Evolutionary conservation across 169 alveolate species (phyloP).

Genomic region (Plasmodium billcollinsi): DNA sequence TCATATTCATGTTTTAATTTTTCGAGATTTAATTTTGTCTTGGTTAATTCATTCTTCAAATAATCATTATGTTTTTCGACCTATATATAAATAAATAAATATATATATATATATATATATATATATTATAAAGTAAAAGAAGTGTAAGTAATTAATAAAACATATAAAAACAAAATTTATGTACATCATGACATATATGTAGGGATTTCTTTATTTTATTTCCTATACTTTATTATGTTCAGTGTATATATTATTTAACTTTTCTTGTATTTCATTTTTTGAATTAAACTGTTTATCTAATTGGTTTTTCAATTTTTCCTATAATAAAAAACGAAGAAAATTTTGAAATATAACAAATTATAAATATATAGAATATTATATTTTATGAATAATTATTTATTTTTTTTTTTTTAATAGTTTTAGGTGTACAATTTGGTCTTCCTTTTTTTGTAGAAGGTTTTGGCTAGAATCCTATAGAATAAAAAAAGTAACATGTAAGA

Average conservation of each 20-base stretch:
- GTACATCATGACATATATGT: not conserved
- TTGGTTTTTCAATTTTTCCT: conserved; percentile 26
- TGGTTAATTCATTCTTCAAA: conserved; percentile 38
- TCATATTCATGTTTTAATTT: conserved; percentile 20
- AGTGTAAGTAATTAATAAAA: not conserved
- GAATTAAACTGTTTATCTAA: not conserved
- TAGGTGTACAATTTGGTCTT: conserved; percentile 15
- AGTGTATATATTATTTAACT: conserved; percentile 6
- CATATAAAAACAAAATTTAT: not conserved
- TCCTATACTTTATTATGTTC: conserved; percentile 21
- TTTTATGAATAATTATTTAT: not conserved
- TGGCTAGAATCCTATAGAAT: not conserved
- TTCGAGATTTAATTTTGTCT: conserved; percentile 12
- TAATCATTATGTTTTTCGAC: conserved; percentile 29
- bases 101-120: too few relatives aligned
- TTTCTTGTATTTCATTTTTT: conserved; percentile 36
- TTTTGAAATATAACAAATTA: not conserved
- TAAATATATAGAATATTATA: conserved; percentile 1
- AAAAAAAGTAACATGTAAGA: not conserved
- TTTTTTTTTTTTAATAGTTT: not conserved
- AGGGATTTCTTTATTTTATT: not conserved
- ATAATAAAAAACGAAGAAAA: not conserved
- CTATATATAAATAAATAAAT: not conserved
- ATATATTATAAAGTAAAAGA: not conserved
- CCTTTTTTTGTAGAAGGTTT: conserved; percentile 11